phyloP scores from a whole-genome alignment of 371 early-diverging fungal species.

The Mucor plumbeus region DNA sequence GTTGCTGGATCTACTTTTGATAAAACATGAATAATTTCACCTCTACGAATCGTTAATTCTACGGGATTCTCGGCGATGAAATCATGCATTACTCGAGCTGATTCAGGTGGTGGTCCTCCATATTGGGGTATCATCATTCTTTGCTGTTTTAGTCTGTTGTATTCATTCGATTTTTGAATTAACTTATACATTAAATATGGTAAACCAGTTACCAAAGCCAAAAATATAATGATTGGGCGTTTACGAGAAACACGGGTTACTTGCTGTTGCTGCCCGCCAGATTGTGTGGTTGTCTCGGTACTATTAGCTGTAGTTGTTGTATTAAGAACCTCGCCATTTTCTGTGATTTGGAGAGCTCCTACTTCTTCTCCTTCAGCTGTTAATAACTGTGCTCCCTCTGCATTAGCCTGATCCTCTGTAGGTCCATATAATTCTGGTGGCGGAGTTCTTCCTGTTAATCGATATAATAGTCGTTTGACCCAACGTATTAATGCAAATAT shows the following conservation, averaged over 20 bases:
- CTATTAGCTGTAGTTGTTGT: slow-evolving; percentile 7
- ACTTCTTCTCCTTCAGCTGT: neutral
- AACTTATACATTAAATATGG: slow-evolving; percentile 90
- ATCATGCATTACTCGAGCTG: slow-evolving; percentile 88
- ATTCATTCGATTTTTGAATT: slow-evolving; percentile 55
- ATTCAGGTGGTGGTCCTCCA: slow-evolving; percentile 66
- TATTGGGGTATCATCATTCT: slow-evolving; percentile 49
- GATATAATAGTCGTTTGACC: slow-evolving; percentile 63
- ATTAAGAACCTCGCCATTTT: slow-evolving; percentile 13
- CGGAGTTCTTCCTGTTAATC: slow-evolving; percentile 65
- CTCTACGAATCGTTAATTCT: slow-evolving; percentile 83
- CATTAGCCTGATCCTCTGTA: slow-evolving; percentile 26
- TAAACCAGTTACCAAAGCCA: slow-evolving; percentile 83
- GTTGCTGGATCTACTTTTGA: slow-evolving; percentile 76
- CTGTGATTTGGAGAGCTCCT: slow-evolving; percentile 45
- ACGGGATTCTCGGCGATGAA: slow-evolving; percentile 77
- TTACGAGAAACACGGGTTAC: slow-evolving; percentile 42
- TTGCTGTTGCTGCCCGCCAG: slow-evolving; percentile 60
- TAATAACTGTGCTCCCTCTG: neutral
- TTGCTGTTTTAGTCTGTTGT: slow-evolving; percentile 33
- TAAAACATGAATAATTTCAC: slow-evolving; percentile 87
- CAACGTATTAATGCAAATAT: slow-evolving; percentile 74
- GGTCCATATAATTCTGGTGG: slow-evolving; percentile 69
- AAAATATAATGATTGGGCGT: slow-evolving; percentile 79
- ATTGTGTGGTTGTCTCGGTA: slow-evolving; percentile 27